These are phyloP conservation scores for Citrullus amarus DNA, from an alignment of 306 rosid species.

Conservation along the genomic window DNA sequence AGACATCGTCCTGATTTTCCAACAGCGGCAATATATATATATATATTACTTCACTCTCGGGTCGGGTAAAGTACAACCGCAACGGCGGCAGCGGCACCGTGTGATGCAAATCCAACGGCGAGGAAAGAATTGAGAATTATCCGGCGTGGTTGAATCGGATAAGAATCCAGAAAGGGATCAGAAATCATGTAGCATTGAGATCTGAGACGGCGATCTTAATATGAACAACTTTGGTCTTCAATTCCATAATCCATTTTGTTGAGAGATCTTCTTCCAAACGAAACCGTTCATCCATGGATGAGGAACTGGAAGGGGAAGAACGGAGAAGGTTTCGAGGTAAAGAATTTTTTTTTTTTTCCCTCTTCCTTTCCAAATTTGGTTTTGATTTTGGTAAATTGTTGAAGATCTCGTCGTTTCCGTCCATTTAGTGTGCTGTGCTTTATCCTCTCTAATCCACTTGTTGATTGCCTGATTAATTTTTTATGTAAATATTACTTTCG, in stretches of 20 bases:
- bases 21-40: background rate
- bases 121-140: background rate
- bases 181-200: background rate
- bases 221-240: background rate
- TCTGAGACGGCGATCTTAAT: background rate
- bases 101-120: background rate
- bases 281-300: background rate
- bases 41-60: background rate
- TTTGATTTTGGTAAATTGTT: background rate
- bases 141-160: background rate
- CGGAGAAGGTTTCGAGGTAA: background rate
- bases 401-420: background rate
- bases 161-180: background rate
- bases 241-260: constrained; percentile 1
- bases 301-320: background rate
- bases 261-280: background rate
- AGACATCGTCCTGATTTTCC: background rate
- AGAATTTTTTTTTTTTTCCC: background rate
- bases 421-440: background rate
- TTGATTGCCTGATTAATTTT: background rate
- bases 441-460: background rate
- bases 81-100: background rate
- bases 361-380: background rate
- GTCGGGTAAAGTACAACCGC: background rate
- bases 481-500: too few species aligned